These are phyloP conservation scores for Xylariaceae sp. DNA, from an alignment of 2,329 filamentous ascomycete genomes.

Conservation along the genomic window DNA sequence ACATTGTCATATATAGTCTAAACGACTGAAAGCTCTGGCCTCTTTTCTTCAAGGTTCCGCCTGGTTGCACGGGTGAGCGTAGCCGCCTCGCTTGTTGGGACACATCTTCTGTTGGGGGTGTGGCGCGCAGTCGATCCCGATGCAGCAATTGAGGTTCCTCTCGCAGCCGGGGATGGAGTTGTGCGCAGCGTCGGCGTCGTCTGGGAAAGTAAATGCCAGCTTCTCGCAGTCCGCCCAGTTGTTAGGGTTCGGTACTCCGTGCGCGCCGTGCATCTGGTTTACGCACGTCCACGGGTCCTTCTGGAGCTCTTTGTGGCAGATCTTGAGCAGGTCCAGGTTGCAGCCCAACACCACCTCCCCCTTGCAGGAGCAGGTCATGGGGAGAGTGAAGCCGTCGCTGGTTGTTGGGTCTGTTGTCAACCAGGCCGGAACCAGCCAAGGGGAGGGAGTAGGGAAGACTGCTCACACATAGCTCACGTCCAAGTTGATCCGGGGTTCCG, in stretches of 20 bases:
- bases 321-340: conserved; percentile 19
- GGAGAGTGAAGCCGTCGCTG: conserved; percentile 24
- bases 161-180: conserved; percentile 17
- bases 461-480: conserved; percentile 26
- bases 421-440: background rate
- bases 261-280: conserved; percentile 19
- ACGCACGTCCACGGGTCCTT: conserved; percentile 16
- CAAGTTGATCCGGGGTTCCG: conserved; percentile 6
- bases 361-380: conserved; percentile 20
- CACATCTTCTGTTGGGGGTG: conserved; percentile 19
- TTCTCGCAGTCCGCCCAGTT: conserved; percentile 18
- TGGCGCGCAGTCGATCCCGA: conserved; percentile 19
- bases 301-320: conserved; percentile 18
- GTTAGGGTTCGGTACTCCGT: conserved; percentile 1
- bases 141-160: conserved; percentile 17
- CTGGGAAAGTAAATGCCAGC: conserved; percentile 21
- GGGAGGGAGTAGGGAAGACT: background rate
- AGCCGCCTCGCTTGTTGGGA: background rate
- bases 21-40: no score
- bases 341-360: conserved; percentile 15
- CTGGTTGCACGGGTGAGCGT: background rate
- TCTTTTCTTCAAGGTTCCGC: background rate
- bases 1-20: no score
- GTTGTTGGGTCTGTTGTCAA: conserved; percentile 4
- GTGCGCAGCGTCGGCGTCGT: conserved; percentile 17